Evolutionary conservation across 2,329 filamentous ascomycete genomes (phyloP), one percentile per base, ranked within the genome.

Genomic region (Ploettnerulaceae sp.): DNA sequence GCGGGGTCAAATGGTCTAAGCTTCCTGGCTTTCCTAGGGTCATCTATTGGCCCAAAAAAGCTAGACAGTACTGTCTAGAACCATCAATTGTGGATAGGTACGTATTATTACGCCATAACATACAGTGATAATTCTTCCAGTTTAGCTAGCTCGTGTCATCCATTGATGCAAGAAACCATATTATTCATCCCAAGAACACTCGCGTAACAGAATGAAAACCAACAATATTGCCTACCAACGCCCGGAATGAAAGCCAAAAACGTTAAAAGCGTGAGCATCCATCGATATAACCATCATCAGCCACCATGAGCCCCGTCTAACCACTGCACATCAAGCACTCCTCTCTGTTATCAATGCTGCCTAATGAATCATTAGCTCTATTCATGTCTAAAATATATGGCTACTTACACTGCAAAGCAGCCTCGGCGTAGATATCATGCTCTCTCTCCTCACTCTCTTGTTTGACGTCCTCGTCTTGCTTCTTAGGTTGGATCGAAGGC

Each of bases 321-420:
- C 90, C 91, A 70, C 88, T 94, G 82, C 93, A 98, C 93, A 98
- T 97, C 56, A 95, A 67, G 67, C 93, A 98, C 37, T 84, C 77
- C 67, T 98, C 93, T 59, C 85, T 89, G 74, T 97, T 96, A 66
- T 97, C 90, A 67, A 98, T 97, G 71, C 90, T 96, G 75, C 82
- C 82, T 86, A 49, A 60, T 33, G 42, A 37, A 29, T 22, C 21
- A 12, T 60, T 58, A 64, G 74, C 62, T 70, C 62, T 32, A 29
- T 2, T 51, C 21, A 8, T 17, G 8, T 24, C 6, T 15, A 22
- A n/a, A 12, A 20, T 26, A 15, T 12, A 18, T 37, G n/a, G 20
- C 4, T 45, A 75, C 81, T 82, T 73, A 84, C 93, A 98, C 61
- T 83, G 81, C 65, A 98, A 73, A 12, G 87, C 90, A 48, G 90